phyloP scores from a whole-genome alignment of 2,329 filamentous ascomycete genomes.

The Dothistroma pini region DNA sequence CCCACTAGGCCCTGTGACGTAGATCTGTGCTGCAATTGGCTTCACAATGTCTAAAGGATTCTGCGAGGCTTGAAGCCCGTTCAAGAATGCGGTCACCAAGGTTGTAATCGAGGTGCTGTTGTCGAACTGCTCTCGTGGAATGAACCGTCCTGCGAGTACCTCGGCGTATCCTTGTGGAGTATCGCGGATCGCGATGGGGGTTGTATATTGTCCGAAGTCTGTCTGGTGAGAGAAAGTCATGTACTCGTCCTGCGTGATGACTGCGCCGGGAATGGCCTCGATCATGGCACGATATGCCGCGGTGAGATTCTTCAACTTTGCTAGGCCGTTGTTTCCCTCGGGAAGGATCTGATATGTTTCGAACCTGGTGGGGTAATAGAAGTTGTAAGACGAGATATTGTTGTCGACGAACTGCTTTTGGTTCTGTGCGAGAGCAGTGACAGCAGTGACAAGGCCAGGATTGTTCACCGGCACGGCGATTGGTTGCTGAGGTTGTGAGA shows the following conservation, averaged over 20 bases:
- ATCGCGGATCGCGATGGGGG: background rate
- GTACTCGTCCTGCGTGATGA: conserved; percentile 1
- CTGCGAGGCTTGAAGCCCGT: background rate
- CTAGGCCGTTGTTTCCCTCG: background rate
- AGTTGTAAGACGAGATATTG: conserved; percentile 5
- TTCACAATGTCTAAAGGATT: conserved; percentile 1
- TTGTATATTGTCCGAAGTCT: conserved; percentile 3
- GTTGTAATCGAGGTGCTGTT: background rate
- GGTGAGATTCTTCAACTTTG: conserved; percentile 3
- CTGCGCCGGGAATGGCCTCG: background rate
- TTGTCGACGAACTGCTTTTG: background rate
- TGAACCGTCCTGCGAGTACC: conserved; percentile 2
- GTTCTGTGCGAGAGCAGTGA: conserved; percentile 1
- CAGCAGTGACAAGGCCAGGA: background rate
- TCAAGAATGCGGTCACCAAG: background rate
- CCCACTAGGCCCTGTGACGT: conserved; percentile 3
- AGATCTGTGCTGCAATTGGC: conserved; percentile 1
- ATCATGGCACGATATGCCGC: conserved; percentile 1
- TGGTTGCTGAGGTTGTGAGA: background rate
- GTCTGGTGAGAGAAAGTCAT: conserved; percentile 4
- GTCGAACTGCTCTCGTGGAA: background rate
- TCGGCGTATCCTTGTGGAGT: conserved; percentile 6
- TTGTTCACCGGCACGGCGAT: conserved; percentile 1
- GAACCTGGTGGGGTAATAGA: conserved; percentile 3
- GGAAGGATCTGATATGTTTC: conserved; percentile 1